A percentile compares a stretch with the other conserved stretches of the same genome.
Evolutionary conservation across 2,329 filamentous ascomycete genomes (phyloP).

Genomic region (Bipolaris sorokiniana): DNA sequence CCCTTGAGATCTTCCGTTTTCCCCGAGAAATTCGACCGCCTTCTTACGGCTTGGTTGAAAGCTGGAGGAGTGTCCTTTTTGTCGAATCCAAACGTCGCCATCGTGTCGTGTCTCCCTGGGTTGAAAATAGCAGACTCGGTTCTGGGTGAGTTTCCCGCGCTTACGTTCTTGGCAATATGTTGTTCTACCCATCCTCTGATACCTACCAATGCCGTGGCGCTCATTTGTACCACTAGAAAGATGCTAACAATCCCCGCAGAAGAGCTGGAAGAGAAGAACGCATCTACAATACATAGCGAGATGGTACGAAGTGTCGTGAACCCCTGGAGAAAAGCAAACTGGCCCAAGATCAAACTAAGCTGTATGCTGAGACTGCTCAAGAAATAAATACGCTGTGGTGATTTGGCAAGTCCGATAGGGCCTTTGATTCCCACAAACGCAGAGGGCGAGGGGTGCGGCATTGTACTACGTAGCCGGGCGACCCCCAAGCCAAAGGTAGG

Average conservation of each 20-base stretch:
- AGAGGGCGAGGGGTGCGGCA: slow-evolving; percentile 26
- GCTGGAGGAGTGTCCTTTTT: slow-evolving; percentile 12
- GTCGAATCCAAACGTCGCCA: slow-evolving; percentile 29
- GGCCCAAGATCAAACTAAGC: slow-evolving; percentile 25
- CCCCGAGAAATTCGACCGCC: slow-evolving; percentile 9
- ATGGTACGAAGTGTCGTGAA: slow-evolving; percentile 32
- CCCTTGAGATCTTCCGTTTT: slow-evolving; percentile 28
- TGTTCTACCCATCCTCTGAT: slow-evolving; percentile 36
- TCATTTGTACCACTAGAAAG: slow-evolving; percentile 32
- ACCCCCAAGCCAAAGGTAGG: slow-evolving; percentile 26
- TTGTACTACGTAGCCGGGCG: slow-evolving; percentile 29
- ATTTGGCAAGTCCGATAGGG: slow-evolving; percentile 29
- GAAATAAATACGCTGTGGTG: slow-evolving; percentile 32
- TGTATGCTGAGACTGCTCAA: slow-evolving; percentile 30
- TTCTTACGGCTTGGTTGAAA: slow-evolving; percentile 9
- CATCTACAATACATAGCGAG: slow-evolving; percentile 37
- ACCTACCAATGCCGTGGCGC: slow-evolving; percentile 26
- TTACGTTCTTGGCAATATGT: slow-evolving; percentile 29
- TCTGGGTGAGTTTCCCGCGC: neutral
- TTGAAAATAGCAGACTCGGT: slow-evolving; percentile 1
- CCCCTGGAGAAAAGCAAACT: slow-evolving; percentile 30
- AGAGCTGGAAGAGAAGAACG: slow-evolving; percentile 26
- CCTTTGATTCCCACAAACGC: slow-evolving; percentile 30
- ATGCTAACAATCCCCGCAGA: slow-evolving; percentile 24
- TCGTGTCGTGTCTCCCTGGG: slow-evolving; percentile 17